These are phyloP conservation scores for Gonapodya sp. DNA, from an alignment of 192 early-diverging fungal genomes.

Conservation along the genomic window DNA sequence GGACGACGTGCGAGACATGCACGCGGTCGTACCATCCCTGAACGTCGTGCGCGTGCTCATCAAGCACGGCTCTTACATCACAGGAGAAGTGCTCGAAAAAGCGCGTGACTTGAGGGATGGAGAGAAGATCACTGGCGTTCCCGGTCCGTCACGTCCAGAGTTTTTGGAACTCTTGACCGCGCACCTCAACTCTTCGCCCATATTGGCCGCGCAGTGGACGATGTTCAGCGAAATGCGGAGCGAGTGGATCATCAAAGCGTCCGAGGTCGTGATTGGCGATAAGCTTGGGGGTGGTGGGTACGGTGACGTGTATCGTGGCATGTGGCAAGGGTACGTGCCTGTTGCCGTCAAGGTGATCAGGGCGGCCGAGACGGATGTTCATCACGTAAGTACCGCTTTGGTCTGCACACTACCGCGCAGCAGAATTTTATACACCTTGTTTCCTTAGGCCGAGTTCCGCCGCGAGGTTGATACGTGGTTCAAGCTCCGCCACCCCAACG, in stretches of 20 bases:
- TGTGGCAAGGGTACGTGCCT: neutral
- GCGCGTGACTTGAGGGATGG: neutral
- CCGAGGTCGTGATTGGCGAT: neutral
- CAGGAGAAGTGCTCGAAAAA: neutral
- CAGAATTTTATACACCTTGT: neutral
- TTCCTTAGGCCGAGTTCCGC: neutral
- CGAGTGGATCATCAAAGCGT: conserved; percentile 1
- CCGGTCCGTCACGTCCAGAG: neutral
- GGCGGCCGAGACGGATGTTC: neutral
- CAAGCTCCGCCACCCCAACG: neutral
- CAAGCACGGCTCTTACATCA: neutral
- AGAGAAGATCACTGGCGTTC: conserved; percentile 1
- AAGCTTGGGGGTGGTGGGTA: neutral
- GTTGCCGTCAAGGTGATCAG: neutral
- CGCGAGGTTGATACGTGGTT: conserved; percentile 1
- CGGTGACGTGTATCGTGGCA: neutral
- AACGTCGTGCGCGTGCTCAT: neutral
- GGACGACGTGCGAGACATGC: neutral
- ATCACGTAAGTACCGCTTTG: neutral
- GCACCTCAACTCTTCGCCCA: neutral
- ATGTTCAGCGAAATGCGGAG: neutral
- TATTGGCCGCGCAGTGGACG: conserved; percentile 1
- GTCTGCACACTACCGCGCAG: neutral
- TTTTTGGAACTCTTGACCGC: conserved; percentile 1
- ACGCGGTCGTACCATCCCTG: neutral